Evolutionary conservation across 164 flowering plant genomes (phyloP).

Genomic region (Piper betle): DNA sequence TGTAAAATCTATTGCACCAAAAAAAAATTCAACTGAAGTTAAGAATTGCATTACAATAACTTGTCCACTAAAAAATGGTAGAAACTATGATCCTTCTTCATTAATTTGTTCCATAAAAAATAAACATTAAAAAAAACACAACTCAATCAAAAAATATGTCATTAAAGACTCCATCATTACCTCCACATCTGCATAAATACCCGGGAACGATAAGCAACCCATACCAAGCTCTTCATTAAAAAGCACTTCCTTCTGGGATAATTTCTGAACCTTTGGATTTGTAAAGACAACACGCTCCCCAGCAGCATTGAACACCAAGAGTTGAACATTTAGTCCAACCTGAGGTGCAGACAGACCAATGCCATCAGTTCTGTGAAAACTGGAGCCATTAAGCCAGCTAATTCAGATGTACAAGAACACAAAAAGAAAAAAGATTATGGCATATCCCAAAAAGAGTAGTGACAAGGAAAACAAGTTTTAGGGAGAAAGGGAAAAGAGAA

Average conservation of each 20-base stretch:
- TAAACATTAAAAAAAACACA: too few relatives aligned
- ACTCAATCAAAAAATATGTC: background rate
- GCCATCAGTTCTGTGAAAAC: constrained; percentile 86
- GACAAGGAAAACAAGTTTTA: background rate
- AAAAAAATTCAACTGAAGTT: too few relatives aligned
- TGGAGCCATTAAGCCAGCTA: too few relatives aligned
- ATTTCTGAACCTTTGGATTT: constrained; percentile 63
- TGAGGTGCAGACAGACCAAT: constrained; percentile 99
- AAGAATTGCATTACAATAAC: too few relatives aligned
- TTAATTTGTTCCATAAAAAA: too few relatives aligned
- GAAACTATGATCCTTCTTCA: too few relatives aligned
- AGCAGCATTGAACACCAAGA: constrained; percentile 86
- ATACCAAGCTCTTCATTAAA: too few relatives aligned
- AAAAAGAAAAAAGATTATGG: too few relatives aligned
- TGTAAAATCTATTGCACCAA: too few relatives aligned
- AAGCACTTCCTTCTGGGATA: constrained; percentile 42
- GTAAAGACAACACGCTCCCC: constrained; percentile 91
- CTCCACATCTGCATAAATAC: constrained; percentile 81
- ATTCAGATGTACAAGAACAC: constrained; percentile 23
- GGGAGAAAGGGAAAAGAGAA: background rate
- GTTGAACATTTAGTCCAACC: constrained; percentile 87
- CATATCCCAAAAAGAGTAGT: background rate
- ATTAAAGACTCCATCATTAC: constrained; percentile 17
- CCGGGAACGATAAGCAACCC: constrained; percentile 96
- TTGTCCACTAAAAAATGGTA: too few relatives aligned